Percentiles rank a stretch among this genome's conserved stretches.
phyloP scores from a whole-genome alignment of 352 stramenopile species.

The Globisporangium solare region DNA sequence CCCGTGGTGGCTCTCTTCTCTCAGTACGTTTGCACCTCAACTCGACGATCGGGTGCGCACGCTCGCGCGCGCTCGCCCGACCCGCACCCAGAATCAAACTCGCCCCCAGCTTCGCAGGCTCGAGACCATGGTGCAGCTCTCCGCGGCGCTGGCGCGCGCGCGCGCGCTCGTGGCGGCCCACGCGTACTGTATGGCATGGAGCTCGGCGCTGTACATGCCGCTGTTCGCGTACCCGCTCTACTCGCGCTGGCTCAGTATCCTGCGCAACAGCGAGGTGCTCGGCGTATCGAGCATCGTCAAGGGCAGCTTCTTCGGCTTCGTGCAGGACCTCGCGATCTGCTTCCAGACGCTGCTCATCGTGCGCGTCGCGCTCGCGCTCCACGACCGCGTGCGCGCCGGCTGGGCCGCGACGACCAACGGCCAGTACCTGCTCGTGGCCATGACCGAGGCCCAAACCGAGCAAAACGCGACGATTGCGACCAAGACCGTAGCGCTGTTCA shows the following conservation, averaged over 20 bases:
- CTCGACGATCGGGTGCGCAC: no score
- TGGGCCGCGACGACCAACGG: constrained; percentile 27
- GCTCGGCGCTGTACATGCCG: constrained; percentile 48
- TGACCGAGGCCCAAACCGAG: constrained; percentile 2
- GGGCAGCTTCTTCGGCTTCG: constrained; percentile 35
- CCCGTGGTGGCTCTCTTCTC: no score
- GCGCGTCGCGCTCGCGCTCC: constrained; percentile 1
- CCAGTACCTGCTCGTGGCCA: constrained; percentile 23
- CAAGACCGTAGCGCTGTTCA: constrained; percentile 2
- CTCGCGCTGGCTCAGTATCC: constrained; percentile 52
- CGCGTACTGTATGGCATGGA: constrained; percentile 53
- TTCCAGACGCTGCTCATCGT: constrained; percentile 28
- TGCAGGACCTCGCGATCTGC: constrained; percentile 61
- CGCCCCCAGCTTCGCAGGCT: no score
- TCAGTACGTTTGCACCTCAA: no score
- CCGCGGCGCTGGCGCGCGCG: background rate
- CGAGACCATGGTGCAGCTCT: constrained; percentile 6
- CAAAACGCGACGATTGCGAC: constrained; percentile 8
- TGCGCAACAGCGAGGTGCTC: constrained; percentile 52
- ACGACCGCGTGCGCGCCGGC: constrained; percentile 17
- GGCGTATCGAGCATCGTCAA: constrained; percentile 33
- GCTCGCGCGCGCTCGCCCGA: no score
- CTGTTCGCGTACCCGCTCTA: constrained; percentile 52
- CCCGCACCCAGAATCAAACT: no score
- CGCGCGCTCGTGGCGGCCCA: constrained; percentile 19